A percentile compares a stretch with the other conserved stretches of the same genome.
These are phyloP conservation scores for Penicillium psychrofluorescens DNA, from an alignment of 495 filamentous ascomycete species.

Conservation along the genomic window DNA sequence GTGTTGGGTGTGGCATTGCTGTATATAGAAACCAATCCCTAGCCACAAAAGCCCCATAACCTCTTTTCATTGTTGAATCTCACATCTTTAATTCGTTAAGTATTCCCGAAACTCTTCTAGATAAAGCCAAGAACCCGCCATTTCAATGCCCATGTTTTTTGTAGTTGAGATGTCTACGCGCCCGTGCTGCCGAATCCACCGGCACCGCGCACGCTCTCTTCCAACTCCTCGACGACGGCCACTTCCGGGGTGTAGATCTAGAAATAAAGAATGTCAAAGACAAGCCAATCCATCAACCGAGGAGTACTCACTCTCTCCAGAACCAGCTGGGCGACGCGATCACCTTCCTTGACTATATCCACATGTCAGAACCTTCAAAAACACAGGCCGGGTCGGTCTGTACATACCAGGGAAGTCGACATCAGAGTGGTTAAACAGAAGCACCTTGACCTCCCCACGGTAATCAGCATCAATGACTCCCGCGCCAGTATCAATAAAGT, in stretches of 20 bases:
- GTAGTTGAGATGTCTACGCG: slow-evolving; percentile 5
- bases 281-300: background rate
- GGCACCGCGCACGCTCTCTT: slow-evolving; percentile 82
- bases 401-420: slow-evolving; percentile 58
- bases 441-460: slow-evolving; percentile 83
- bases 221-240: slow-evolving; percentile 75
- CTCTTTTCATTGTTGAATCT: too few relatives aligned
- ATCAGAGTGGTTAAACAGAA: slow-evolving; percentile 88
- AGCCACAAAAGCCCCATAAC: too few relatives aligned
- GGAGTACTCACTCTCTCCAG: slow-evolving; percentile 58
- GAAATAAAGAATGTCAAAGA: background rate
- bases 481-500: slow-evolving; percentile 90
- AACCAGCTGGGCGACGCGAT: slow-evolving; percentile 88
- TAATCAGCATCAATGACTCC: slow-evolving; percentile 98
- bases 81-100: slow-evolving; percentile 5
- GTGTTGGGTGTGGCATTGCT: background rate
- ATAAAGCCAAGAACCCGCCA: too few relatives aligned
- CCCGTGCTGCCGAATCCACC: slow-evolving; percentile 96
- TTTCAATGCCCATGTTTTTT: background rate
- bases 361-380: too few relatives aligned
- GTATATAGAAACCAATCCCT: slow-evolving; percentile 7
- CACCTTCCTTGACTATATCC: slow-evolving; percentile 64
- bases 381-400: too few relatives aligned
- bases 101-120: background rate
- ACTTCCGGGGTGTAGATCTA: slow-evolving; percentile 88